A percentile compares a stretch with the other conserved stretches of the same genome.
These are phyloP conservation scores for Cordia subcordata DNA, from an alignment of 257 asterid species.

Conservation along the genomic window DNA sequence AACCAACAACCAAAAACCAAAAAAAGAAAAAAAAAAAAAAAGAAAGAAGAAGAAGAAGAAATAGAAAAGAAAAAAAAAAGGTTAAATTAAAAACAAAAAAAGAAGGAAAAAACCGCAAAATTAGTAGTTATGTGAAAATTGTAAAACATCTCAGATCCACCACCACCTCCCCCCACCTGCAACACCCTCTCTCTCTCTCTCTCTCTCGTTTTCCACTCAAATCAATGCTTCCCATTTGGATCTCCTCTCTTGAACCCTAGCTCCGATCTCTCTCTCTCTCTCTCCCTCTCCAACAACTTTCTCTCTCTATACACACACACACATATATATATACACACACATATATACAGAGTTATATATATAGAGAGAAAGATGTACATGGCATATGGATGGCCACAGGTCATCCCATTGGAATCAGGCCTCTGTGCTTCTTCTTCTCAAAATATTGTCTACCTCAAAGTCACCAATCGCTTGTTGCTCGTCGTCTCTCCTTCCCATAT, in stretches of 20 bases:
- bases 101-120: neutral
- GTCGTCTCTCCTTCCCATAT: conserved; percentile 77
- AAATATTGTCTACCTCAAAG: conserved; percentile 78
- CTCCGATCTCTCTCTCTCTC: conserved; percentile 14
- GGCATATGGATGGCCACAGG: conserved; percentile 99
- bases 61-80: too few species aligned
- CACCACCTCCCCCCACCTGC: neutral
- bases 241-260: conserved; percentile 29
- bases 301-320: conserved; percentile 1
- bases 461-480: conserved; percentile 71
- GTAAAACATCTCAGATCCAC: neutral
- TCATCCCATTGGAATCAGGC: conserved; percentile 77
- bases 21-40: too few species aligned
- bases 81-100: too few species aligned
- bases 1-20: too few species aligned
- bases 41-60: too few species aligned
- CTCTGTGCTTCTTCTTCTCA: conserved; percentile 51
- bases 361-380: conserved; percentile 89
- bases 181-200: conserved; percentile 1
- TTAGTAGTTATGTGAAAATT: too few species aligned
- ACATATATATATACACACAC: neutral
- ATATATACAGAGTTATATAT: neutral
- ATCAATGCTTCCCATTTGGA: conserved; percentile 24
- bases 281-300: too few species aligned
- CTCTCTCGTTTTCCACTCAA: conserved; percentile 1